Base-by-base conservation (phyloP, 2,329 filamentous ascomycete genomes). In the Cladorrhinum sp. region DNA sequence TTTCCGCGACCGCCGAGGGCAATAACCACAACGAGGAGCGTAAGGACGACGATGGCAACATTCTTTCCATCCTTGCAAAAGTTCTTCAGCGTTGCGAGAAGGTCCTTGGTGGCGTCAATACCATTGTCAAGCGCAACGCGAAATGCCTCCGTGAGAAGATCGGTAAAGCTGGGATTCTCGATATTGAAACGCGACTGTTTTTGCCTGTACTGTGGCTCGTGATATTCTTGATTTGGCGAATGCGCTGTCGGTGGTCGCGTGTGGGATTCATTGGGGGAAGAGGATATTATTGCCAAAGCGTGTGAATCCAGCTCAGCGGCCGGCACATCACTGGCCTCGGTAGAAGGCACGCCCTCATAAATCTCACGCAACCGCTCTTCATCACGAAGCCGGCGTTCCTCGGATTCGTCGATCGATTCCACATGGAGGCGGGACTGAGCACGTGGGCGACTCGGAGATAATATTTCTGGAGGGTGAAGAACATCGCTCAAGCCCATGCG, bases 311-410 rank as follows among this genome's bases (percentile, higher is more conserved):
- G 10, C 16, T 50, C 25, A 7, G 32, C 23, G 45, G 24, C 49
- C 20, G 45, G 18, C 23, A 38, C 23, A 8, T 48, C 12, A 23
- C 32, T n/a, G 20, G 59, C 41, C 38, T 41, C 24, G 22, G 54
- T 29, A 0, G 59, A 59, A 57, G 55, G 55, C 48, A 23, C 3
- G 16, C 65, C 64, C 2, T 80, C 80, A 62, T 85, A 85, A 20
- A 82, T 81, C 62, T 86, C 83, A 4, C 81, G 76, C 29, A 82
- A 71, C 1, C 81, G 77, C 55, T 81, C 80, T 62, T 83, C 80
- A 1, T 85, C 81, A 2, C 73, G 72, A 10, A 70, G 70, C 1
- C 74, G 74, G 9, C 74, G 76, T 23, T 76, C 72, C n/a, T 73
- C 71, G 9, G 68, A 68, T 9, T 53, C 63, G 57, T 67, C 68